These are phyloP conservation scores for Pseudonectria foliicola DNA, from an alignment of 2,329 filamentous ascomycete genomes.

Conservation along the genomic window DNA sequence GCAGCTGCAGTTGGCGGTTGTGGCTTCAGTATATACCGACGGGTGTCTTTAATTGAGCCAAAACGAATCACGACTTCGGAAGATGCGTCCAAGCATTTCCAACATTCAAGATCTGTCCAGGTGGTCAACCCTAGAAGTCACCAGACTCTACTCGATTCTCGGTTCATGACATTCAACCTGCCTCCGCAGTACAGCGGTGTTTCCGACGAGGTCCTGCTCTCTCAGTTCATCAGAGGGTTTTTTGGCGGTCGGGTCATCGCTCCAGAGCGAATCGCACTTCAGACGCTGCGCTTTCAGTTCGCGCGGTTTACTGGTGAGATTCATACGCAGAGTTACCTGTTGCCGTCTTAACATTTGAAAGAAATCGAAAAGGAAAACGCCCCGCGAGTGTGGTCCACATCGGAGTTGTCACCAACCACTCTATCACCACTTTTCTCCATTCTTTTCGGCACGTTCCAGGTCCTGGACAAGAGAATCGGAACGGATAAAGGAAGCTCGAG, in stretches of 20 bases:
- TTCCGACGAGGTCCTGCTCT: constrained; percentile 21
- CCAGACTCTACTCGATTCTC: constrained; percentile 13
- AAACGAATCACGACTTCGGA: constrained; percentile 11
- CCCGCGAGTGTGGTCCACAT: constrained; percentile 10
- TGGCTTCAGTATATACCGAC: constrained; percentile 10
- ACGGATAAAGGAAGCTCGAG: background rate
- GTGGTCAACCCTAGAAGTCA: constrained; percentile 19
- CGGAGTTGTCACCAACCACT: constrained; percentile 9
- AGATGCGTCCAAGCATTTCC: constrained; percentile 16
- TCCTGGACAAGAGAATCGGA: constrained; percentile 13
- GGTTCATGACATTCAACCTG: constrained; percentile 17
- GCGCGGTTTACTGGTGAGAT: constrained; percentile 7
- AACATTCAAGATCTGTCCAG: constrained; percentile 16
- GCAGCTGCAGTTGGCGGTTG: constrained; percentile 8
- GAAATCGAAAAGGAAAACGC: constrained; percentile 1
- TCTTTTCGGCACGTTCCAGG: constrained; percentile 22
- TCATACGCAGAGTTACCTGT: constrained; percentile 7
- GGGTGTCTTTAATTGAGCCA: constrained; percentile 5
- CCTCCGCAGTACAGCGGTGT: constrained; percentile 5
- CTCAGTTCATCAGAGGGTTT: constrained; percentile 22
- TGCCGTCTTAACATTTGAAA: background rate
- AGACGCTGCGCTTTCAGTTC: constrained; percentile 2
- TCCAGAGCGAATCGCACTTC: constrained; percentile 16
- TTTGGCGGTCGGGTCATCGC: constrained; percentile 25
- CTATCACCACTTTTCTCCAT: constrained; percentile 15